Evolutionary conservation across 805 yeast species (phyloP).

Genomic region (Vanderwaltozyma tropicalis): DNA sequence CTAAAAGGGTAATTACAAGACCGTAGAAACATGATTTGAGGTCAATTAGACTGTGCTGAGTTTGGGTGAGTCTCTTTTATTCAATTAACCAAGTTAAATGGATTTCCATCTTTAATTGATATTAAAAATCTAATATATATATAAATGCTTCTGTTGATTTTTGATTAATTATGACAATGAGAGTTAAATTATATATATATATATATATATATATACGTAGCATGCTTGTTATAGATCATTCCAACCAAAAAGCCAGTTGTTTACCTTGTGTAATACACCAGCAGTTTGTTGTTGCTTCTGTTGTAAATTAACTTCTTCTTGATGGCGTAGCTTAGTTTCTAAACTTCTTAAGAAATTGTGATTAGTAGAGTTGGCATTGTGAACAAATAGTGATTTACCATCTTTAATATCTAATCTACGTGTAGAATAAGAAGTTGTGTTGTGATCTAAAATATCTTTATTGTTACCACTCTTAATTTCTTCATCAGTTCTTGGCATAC

Average conservation of each 20-base stretch:
- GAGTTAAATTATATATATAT: background rate
- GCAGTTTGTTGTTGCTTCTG: constrained; percentile 4
- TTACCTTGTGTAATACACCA: constrained; percentile 27
- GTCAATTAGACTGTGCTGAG: too few species aligned
- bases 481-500: too few species aligned
- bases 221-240: constrained; percentile 31
- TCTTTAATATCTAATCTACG: constrained; percentile 31
- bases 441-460: background rate
- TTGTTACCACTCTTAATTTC: background rate
- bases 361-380: constrained; percentile 14
- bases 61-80: too few species aligned
- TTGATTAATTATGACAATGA: too few species aligned
- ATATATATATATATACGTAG: background rate
- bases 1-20: too few species aligned
- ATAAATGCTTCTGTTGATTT: too few species aligned
- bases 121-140: too few species aligned
- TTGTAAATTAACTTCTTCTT: constrained; percentile 12
- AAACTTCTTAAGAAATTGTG: constrained; percentile 21
- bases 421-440: constrained; percentile 9
- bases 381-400: constrained; percentile 34
- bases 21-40: too few species aligned
- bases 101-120: too few species aligned
- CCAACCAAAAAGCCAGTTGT: constrained; percentile 47
- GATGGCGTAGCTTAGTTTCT: constrained; percentile 23
- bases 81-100: too few species aligned